Evolutionary conservation across 2,329 filamentous ascomycete genomes (phyloP), one percentile per base, ranked within the genome.

Genomic region (Penicillium sp.): DNA sequence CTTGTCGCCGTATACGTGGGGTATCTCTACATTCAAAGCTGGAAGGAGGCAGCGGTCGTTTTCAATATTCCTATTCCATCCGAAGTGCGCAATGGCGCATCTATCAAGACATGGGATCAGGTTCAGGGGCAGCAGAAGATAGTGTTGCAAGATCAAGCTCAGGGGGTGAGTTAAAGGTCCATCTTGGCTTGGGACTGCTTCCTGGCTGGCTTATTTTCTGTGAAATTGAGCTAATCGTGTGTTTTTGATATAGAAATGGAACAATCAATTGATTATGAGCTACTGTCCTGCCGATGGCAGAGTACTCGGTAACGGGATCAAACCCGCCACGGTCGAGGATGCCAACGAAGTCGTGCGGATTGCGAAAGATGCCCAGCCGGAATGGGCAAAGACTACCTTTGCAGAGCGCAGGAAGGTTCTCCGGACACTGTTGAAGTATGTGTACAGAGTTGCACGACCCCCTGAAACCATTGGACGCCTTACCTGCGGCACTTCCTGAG

Each of bases 221-320:
- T 23, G 10, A 43, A 13, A 14, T 23, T 16, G 36, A 35, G 52
- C 63, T 68, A 56, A 68, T 42, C 16, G n/a, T 11, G 19, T 8
- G 9, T 46, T n/a, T 47, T 39, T 10, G 10, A n/a, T 13, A 1
- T 19, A 76, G 71, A 67, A 68, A 70, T 76, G 71, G 68, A 71
- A 67, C 41, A 61, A 71, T 16, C 61, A 71, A 18, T 62, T 75
- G 47, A 73, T 76, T 34, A 70, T 75, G 62, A 75, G 74, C 63
- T 76, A 76, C 72, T 89, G 88, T 40, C 94, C 94, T 1, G 93
- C 93, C 1, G 97, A 91, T 23, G 94, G 94, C 59, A 83, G 89
- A 67, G 83, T 90, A 56, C 84, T 99, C 26, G 91, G 90, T 11
- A 67, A 67, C 32, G 72, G 73, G 54, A 75, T 74, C 55, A 90